Evolutionary conservation across 805 yeast genomes (phyloP).

Genomic region (Saturnispora mendoncae): DNA sequence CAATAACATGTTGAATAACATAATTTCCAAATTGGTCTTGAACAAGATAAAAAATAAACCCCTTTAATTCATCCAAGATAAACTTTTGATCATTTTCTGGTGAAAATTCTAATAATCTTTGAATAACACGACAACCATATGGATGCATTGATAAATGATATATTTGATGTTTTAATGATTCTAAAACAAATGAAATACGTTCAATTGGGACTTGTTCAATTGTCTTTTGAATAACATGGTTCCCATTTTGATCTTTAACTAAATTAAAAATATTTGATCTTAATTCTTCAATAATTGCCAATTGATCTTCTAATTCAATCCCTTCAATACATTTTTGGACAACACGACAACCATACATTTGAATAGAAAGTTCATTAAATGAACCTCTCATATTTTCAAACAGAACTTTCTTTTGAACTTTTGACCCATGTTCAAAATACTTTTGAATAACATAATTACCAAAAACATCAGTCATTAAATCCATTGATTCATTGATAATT

Average conservation of each 20-base stretch:
- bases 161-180: constrained; percentile 58
- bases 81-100: constrained; percentile 51
- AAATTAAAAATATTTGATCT: constrained; percentile 48
- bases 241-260: constrained; percentile 94
- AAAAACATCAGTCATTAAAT: constrained; percentile 90
- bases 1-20: constrained; percentile 91
- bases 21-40: constrained; percentile 98
- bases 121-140: constrained; percentile 96
- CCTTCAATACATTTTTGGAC: constrained; percentile 89
- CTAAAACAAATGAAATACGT: constrained; percentile 60
- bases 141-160: constrained; percentile 90
- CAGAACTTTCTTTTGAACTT: constrained; percentile 57
- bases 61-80: constrained; percentile 64
- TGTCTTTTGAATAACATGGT: constrained; percentile 93
- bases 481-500: constrained; percentile 62
- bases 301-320: constrained; percentile 54
- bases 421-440: constrained; percentile 75
- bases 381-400: constrained; percentile 67
- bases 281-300: constrained; percentile 61
- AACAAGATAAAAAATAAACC: constrained; percentile 63
- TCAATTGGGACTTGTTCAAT: constrained; percentile 77
- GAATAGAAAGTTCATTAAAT: constrained; percentile 68
- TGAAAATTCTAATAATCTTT: constrained; percentile 79
- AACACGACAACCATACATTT: constrained; percentile 97
- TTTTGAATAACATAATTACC: constrained; percentile 97